Evolutionary conservation across 495 filamentous ascomycete genomes (phyloP).

Genomic region (Aspergillus olivimuriae): DNA sequence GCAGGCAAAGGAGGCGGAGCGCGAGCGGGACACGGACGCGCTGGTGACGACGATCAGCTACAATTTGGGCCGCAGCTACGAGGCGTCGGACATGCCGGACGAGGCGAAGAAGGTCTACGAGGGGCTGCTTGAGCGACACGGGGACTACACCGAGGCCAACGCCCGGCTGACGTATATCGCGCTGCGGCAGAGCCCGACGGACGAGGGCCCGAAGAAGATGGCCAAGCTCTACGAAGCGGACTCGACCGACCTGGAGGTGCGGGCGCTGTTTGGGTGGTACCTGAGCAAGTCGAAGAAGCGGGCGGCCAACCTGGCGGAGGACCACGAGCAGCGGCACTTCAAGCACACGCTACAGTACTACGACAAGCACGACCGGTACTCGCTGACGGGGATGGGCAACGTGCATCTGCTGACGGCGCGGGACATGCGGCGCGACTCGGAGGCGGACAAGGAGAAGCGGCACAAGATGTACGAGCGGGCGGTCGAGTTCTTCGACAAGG

Average conservation of each 20-base stretch:
- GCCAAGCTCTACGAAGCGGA: slow-evolving; percentile 74
- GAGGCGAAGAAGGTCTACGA: slow-evolving; percentile 85
- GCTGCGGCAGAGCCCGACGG: slow-evolving; percentile 71
- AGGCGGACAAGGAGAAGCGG: slow-evolving; percentile 83
- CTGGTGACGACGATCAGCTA: slow-evolving; percentile 90
- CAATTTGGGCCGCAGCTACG: slow-evolving; percentile 94
- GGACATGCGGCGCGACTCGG: slow-evolving; percentile 88
- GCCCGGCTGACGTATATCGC: slow-evolving; percentile 84
- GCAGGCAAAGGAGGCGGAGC: slow-evolving; percentile 49
- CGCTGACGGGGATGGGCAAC: slow-evolving; percentile 94
- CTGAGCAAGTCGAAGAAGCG: slow-evolving; percentile 77
- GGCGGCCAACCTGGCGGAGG: slow-evolving; percentile 73
- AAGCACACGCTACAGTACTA: slow-evolving; percentile 91
- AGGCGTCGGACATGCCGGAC: slow-evolving; percentile 71
- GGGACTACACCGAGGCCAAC: slow-evolving; percentile 85
- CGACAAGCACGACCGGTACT: slow-evolving; percentile 95
- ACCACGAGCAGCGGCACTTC: slow-evolving; percentile 85
- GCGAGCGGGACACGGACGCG: slow-evolving; percentile 72
- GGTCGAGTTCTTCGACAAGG: slow-evolving; percentile 98
- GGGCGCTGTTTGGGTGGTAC: slow-evolving; percentile 91
- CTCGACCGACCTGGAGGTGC: slow-evolving; percentile 78
- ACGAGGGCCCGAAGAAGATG: slow-evolving; percentile 81
- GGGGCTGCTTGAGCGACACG: slow-evolving; percentile 70
- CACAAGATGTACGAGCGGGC: slow-evolving; percentile 80
- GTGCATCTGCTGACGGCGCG: slow-evolving; percentile 76